Evolutionary conservation across 78 protist species (phyloP), one percentile per base, ranked within the genome.

Genomic region (Monocercomonoides exilis): DNA sequence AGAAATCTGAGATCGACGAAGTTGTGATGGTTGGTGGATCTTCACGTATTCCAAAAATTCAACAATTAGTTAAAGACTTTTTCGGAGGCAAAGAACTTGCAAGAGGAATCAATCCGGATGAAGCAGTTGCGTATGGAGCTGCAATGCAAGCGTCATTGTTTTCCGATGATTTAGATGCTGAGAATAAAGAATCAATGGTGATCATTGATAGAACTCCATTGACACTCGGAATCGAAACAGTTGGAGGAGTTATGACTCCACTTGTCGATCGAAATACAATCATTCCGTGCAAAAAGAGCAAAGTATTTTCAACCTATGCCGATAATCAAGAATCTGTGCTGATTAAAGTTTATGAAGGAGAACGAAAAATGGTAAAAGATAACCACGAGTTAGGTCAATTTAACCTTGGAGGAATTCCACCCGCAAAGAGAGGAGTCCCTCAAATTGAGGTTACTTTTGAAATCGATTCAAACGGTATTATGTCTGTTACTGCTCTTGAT

Each of bases 71-170:
- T 77, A 89, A 91, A 90, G 98, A 97, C 88, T 96, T 92, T 90
- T 98, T 98, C 94, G 91, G 96, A 90, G 99, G 99, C 43, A 95
- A 95, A 94, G 99, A 98, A 89, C 98, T 95, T 42, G 95, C 92
- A 91, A 88, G 89, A 82, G 96, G 98, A 46, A 93, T 97, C 92
- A 95, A 97, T 93, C 99, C 99, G 88, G 99, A 99, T 80, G 99
- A 97, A 92, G 99, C 99, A 43, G 99, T 98, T 0, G 99, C 99
- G 45, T 93, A 90, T 81, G 97, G 99, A 41, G 99, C 99, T 0
- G 99, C 99, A 45, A 96, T 97, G 2, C 99, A 98, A 92, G 99
- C 96, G n/a, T 98, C 95, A n/a, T 90, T 96, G 42, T 91, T 97
- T 32, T 35, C 94, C 0, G 97, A 95, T 43, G n/a, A n/a, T n/a